Percentiles rank a stretch among this genome's conserved stretches.
Evolutionary conservation across 2,329 filamentous ascomycete species (phyloP).

Genomic region (Whalleya microplaca): DNA sequence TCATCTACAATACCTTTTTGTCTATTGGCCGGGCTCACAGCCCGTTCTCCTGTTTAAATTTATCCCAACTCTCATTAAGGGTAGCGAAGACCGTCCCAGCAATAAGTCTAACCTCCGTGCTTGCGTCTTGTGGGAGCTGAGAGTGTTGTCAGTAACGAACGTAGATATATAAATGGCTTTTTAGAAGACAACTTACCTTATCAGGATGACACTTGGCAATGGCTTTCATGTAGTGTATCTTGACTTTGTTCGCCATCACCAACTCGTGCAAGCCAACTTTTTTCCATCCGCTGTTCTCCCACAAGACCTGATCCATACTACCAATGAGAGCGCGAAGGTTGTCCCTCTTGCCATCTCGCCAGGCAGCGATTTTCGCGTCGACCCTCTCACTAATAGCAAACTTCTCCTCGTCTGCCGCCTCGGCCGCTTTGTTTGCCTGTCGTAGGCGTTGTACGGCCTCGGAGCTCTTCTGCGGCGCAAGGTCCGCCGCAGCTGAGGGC

Average conservation of each 20-base stretch:
- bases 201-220: conserved; percentile 98
- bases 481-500: conserved; percentile 43
- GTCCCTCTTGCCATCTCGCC: conserved; percentile 90
- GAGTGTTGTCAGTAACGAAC: conserved; percentile 18
- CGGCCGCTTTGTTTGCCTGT: conserved; percentile 82
- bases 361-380: conserved; percentile 75
- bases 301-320: conserved; percentile 86
- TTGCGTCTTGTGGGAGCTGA: conserved; percentile 66
- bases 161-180: conserved; percentile 3
- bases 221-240: conserved; percentile 98
- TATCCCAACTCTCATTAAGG: conserved; percentile 74
- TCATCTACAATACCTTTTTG: conserved; percentile 7
- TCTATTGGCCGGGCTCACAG: conserved; percentile 45
- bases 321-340: conserved; percentile 87
- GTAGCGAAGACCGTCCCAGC: conserved; percentile 69
- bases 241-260: conserved; percentile 91
- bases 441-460: conserved; percentile 84
- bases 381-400: conserved; percentile 87
- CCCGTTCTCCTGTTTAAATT: conserved; percentile 71
- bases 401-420: conserved; percentile 88
- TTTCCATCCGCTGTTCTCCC: conserved; percentile 94
- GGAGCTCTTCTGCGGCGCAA: conserved; percentile 56
- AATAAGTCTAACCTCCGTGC: conserved; percentile 68
- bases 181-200: conserved; percentile 69
- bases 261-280: conserved; percentile 94